Base-by-base conservation (phyloP, 257 asterid species). In the Solanum commersonii region DNA sequence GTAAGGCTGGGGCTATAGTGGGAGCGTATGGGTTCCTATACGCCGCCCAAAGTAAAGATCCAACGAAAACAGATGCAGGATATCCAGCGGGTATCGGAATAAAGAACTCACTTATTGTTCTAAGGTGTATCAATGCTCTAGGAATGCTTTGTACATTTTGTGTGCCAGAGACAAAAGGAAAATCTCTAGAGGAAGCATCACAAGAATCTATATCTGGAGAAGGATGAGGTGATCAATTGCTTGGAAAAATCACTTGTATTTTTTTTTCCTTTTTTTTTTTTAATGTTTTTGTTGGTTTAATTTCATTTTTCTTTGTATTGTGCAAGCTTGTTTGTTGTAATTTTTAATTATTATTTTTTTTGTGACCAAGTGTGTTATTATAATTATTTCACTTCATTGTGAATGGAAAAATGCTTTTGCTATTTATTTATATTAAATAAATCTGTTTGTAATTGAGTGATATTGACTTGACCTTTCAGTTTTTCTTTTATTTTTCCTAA, bases 1-100 rank as follows among this genome's bases (percentile, higher is more conserved):
- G 91, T 77, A 90, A 90, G 33, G 91, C 91, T 0, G 91, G 91
- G 11, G 91, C 91, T 2, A 90, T 90, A 2, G 89, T 90, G 15
- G 91, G 91, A 20, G 91, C 90, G 0, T 90, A 85, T 22, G 90
- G 90, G 2, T 90, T 90, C 6, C 15, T 85, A 3, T 90, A 90
- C 46, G 91, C 91, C 1, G 87, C 91, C 2, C 91, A 88, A 87
- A 85, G 13, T 4, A 35, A 88, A 27, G 90, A 90, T 16, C 46
- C 73, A 85, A 46, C 11, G 0, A 90, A 86, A 87, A 86, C 89
- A 0, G 89, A 88, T 59, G 86, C 90, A 1, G 91, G 91, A 29
- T 90, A 90, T 9, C 92, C 92, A 0, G 8, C 84, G 1, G 90
- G 92, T 4, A 86, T 90, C 0, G 91, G 90, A 22, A 86, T 90